Evolutionary conservation across 257 asterid species (phyloP).

Genomic region (Eucommia ulmoides): DNA sequence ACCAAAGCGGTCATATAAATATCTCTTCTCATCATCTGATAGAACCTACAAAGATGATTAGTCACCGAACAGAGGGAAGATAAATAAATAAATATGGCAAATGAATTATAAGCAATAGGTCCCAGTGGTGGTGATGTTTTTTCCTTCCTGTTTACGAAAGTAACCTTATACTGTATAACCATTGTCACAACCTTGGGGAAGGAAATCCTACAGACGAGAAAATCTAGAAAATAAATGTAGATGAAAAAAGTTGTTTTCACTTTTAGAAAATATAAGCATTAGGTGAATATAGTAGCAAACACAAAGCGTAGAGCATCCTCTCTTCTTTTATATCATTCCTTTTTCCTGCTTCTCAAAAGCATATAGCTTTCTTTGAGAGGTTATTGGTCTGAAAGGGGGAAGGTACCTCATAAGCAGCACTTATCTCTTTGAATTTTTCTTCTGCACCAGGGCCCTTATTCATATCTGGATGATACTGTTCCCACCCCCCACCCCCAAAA

Average conservation of each 20-base stretch:
- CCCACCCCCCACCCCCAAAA: too few relatives aligned
- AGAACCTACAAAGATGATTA: conserved; percentile 43
- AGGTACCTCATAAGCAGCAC: conserved; percentile 92
- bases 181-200: too few relatives aligned
- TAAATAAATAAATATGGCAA: background rate
- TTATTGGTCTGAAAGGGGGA: conserved; percentile 4
- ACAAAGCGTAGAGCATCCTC: too few relatives aligned
- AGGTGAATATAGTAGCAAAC: background rate
- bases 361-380: too few relatives aligned
- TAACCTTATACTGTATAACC: too few relatives aligned
- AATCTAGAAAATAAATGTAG: background rate
- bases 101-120: too few relatives aligned
- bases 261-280: background rate
- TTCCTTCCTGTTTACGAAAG: too few relatives aligned
- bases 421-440: conserved; percentile 86
- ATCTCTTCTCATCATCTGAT: conserved; percentile 81
- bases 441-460: conserved; percentile 74
- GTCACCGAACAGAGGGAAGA: background rate
- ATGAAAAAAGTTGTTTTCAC: background rate
- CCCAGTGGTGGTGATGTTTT: too few relatives aligned
- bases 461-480: conserved; percentile 97
- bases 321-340: too few relatives aligned
- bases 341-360: too few relatives aligned
- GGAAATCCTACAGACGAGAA: too few relatives aligned
- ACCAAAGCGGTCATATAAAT: conserved; percentile 81